Evolutionary conservation across 257 asterid species (phyloP).

Genomic region (Penstemon davidsonii): DNA sequence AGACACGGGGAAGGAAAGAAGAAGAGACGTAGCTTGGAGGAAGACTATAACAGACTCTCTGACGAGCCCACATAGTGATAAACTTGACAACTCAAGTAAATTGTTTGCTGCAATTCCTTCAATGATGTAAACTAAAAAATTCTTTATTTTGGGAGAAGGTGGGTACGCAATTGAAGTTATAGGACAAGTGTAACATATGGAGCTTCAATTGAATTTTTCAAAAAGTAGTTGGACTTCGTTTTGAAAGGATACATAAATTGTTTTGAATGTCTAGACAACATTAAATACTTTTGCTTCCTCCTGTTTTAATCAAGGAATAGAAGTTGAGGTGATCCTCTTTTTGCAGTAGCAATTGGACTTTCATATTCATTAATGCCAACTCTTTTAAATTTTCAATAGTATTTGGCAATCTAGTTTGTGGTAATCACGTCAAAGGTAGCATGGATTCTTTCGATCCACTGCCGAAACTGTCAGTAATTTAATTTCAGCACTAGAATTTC

Average conservation of each 20-base stretch:
- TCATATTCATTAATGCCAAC: neutral
- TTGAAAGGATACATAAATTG: neutral
- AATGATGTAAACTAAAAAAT: too few species aligned
- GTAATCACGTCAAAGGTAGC: neutral
- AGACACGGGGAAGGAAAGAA: slow-evolving; percentile 87
- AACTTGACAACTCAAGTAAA: slow-evolving; percentile 8
- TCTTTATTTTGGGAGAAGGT: too few species aligned
- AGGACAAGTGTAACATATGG: neutral
- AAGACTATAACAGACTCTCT: slow-evolving; percentile 39
- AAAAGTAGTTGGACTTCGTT: neutral
- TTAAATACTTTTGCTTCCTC: neutral
- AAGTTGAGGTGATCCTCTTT: neutral
- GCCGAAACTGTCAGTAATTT: too few species aligned
- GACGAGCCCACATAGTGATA: slow-evolving; percentile 32
- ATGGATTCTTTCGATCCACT: neutral
- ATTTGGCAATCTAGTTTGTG: neutral
- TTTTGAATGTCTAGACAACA: neutral
- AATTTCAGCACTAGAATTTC: too few species aligned
- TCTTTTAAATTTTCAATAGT: neutral
- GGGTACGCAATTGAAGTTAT: neutral
- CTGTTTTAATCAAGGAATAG: neutral
- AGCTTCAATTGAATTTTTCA: neutral
- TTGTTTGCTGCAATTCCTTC: neutral
- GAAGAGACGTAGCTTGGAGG: slow-evolving; percentile 57
- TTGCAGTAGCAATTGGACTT: neutral